Evolutionary conservation across 2,329 filamentous ascomycete species (phyloP).

Genomic region (Colletotrichum sp.): DNA sequence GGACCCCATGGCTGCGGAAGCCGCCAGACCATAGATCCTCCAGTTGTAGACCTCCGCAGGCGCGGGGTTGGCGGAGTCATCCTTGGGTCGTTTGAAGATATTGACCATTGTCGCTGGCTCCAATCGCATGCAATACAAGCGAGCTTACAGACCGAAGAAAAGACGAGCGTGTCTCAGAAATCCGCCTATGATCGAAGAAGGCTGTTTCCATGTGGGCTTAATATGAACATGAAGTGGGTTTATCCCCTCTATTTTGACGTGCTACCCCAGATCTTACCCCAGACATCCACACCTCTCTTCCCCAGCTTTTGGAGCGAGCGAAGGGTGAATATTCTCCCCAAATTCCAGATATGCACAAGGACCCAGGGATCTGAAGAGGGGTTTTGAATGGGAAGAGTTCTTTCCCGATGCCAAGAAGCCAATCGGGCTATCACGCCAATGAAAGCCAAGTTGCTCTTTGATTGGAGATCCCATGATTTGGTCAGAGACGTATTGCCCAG

Average conservation of each 20-base stretch:
- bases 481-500: background rate
- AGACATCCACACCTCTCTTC: background rate
- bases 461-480: background rate
- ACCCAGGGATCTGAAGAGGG: background rate
- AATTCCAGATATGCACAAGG: background rate
- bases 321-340: background rate
- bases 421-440: background rate
- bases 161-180: background rate
- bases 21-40: slow-evolving; percentile 29
- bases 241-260: background rate
- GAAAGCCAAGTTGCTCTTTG: background rate
- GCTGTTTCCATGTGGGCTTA: background rate
- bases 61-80: slow-evolving; percentile 18
- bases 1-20: slow-evolving; percentile 28
- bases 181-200: background rate
- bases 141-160: background rate
- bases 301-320: background rate
- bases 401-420: background rate
- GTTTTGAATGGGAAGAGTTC: background rate
- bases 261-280: background rate
- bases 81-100: slow-evolving; percentile 1
- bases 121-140: background rate
- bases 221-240: background rate
- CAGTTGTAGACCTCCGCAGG: slow-evolving; percentile 30
- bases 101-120: background rate